Base-by-base conservation (phyloP, 2,329 filamentous ascomycete genomes). In the Macroventuria anomochaeta region DNA sequence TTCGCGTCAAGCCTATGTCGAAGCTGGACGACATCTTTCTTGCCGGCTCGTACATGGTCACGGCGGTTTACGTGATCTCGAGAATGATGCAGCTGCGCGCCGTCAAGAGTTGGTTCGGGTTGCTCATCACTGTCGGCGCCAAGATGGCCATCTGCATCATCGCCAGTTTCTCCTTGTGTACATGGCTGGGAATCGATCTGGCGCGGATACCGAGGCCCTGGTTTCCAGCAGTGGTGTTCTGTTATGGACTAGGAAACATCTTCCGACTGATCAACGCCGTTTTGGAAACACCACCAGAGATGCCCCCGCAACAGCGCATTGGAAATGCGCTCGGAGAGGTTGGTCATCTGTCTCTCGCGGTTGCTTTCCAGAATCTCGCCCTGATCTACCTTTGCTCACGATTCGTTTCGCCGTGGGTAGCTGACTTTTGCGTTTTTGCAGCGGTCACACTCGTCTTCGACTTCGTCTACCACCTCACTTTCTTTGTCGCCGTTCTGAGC, bases 101-200 rank as follows among this genome's bases (percentile, higher is more conserved):
- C 13, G 84, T 93, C 67, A 92, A 91, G 72, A 92, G 89, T 32
- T 86, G 86, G 65, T 75, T 89, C 34, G 90, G 90, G 26, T 77
- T 93, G 44, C 86, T 91, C 40, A 74, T 89, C 23, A 88, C 89
- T 0, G 86, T 91, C 37, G 77, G 88, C 54, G 82, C 81, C 0
- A 89, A 93, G 63, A 87, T 90, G 60, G 77, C 83, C 3, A 83
- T 90, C 28, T 90, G 89, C 13, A 86, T 92, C 64, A 81, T 90
- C 74, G 90, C 89, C 3, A 92, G 89, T 72, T 90, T 93, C 66
- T 91, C 89, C 0, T 80, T 93, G 31, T 93, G 90, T 67, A 88
- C 88, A 28, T 81, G 91, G 38, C 81, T 91, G 58, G 87, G 88
- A 57, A 84, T 93, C 64, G 88, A 93, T 65, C 77, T 93, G 13